A percentile compares a stretch with the other conserved stretches of the same genome.
phyloP scores from a whole-genome alignment of 495 filamentous ascomycete species.

The Saxophila tyrrhenica region DNA sequence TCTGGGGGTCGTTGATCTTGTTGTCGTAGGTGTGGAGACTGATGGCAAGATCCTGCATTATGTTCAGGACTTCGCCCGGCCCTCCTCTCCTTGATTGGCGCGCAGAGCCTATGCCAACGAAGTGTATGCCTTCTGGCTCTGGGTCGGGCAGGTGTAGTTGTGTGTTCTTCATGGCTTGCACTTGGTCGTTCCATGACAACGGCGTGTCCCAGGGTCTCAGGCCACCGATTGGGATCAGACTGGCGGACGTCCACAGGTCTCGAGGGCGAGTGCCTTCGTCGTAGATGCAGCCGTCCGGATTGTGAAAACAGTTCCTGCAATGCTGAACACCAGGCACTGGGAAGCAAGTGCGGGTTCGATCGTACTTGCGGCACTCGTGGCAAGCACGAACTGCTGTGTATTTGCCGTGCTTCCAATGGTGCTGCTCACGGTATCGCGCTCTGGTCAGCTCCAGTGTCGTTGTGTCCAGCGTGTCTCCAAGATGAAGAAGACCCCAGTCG shows the following conservation, averaged over 20 bases:
- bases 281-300: too few species aligned
- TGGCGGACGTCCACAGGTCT: too few species aligned
- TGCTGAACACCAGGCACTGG: too few species aligned
- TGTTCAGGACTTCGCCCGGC: not conserved
- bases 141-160: not conserved
- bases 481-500: too few species aligned
- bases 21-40: not conserved
- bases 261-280: too few species aligned
- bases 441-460: not conserved
- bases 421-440: not conserved
- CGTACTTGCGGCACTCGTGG: not conserved
- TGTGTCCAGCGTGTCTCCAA: not conserved
- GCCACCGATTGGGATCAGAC: too few species aligned
- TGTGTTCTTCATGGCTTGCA: not conserved
- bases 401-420: not conserved
- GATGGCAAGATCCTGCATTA: not conserved
- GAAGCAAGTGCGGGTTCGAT: too few species aligned
- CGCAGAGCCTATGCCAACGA: not conserved
- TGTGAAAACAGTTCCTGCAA: too few species aligned
- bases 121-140: not conserved
- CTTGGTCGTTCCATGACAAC: not conserved
- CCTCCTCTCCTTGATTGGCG: not conserved
- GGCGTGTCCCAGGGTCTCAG: not conserved
- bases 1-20: not conserved
- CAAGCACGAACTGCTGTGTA: not conserved